Evolutionary conservation across 805 yeast species (phyloP).

Genomic region (Nakazawaea laoshanensis): DNA sequence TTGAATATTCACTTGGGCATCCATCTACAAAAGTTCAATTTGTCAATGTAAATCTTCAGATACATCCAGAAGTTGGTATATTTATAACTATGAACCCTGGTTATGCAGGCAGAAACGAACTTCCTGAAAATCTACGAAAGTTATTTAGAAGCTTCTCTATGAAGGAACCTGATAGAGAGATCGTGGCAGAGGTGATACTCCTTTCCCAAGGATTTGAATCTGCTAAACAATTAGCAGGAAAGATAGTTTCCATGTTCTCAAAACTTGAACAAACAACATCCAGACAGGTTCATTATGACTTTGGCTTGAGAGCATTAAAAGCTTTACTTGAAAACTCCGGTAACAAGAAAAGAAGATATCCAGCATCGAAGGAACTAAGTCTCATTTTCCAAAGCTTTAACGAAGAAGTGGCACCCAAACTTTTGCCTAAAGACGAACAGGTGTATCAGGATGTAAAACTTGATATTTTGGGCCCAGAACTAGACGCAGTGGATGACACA

Average conservation of each 20-base stretch:
- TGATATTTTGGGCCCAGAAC: conserved; percentile 21
- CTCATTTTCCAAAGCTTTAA: conserved; percentile 43
- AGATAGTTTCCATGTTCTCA: conserved; percentile 47
- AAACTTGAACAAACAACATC: conserved; percentile 33
- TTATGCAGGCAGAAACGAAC: conserved; percentile 70
- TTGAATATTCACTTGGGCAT: conserved; percentile 44
- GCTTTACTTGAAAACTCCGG: conserved; percentile 57
- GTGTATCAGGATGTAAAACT: conserved; percentile 22
- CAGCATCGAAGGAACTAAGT: conserved; percentile 15
- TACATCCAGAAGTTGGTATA: conserved; percentile 51
- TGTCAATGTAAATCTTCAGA: conserved; percentile 28
- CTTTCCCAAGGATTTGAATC: conserved; percentile 60
- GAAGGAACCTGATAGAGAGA: conserved; percentile 58
- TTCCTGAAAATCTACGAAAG: conserved; percentile 82
- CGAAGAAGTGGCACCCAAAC: conserved; percentile 63
- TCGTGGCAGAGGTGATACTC: conserved; percentile 66
- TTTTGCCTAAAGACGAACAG: conserved; percentile 42
- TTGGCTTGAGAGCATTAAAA: conserved; percentile 80
- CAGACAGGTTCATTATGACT: conserved; percentile 73
- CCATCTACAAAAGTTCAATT: conserved; percentile 25
- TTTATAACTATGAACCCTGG: conserved; percentile 90
- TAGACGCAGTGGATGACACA: too few relatives aligned
- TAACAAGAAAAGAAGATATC: conserved; percentile 22
- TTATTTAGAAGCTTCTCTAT: conserved; percentile 71
- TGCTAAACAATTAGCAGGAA: conserved; percentile 34